Base-by-base conservation (phyloP, 1,139 yeast genomes). In the Pichia sp. region DNA sequence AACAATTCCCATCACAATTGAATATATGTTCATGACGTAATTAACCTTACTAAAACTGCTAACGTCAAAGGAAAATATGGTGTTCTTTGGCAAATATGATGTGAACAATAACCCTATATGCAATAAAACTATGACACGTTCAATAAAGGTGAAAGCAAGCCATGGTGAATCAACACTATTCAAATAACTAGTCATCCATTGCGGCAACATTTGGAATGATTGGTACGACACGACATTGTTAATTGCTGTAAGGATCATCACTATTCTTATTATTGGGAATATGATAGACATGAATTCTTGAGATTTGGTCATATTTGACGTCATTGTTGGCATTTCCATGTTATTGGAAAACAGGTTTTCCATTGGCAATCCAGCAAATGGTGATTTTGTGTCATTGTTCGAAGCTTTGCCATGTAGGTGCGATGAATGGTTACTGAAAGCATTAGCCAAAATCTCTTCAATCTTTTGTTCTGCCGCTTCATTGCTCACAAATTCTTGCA, bases 51-150 rank as follows among this genome's bases (percentile, higher is more conserved):
- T 44, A 34, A 47, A 47, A 3, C 35, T 16, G 31, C 47, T 47
- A 2, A 47, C 29, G 38, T 47, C 49, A 33, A 47, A 47, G 10
- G 49, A 47, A 31, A 47, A 11, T 4, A 47, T 44, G 7, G 48
- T 44, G 23, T 44, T 41, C 4, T 41, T 44, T 26, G 49, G 49
- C 23, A 47, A 42, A 16, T 42, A 5, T n/a, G 27, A n/a, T 10
- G 35, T 23, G 28, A 36, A 40, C 23, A 34, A 7, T 34, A 34
- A 23, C 11, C 11, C 23, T 1, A 34, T 34, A 16, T 34, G 41
- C 2, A 47, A 3, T 23, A 27, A n/a, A 32, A 66, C 60, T 54
- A 68, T 57, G 1, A 65, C 58, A 7, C 67, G 44, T 28, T 72
- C 49, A 3, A 29, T 29, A 29, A 26, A 37, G 28, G 40, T 27